Percentiles rank a stretch among this genome's conserved stretches.
phyloP scores from a whole-genome alignment of 2,329 filamentous ascomycete genomes.

The Trichoderma polysporum region DNA sequence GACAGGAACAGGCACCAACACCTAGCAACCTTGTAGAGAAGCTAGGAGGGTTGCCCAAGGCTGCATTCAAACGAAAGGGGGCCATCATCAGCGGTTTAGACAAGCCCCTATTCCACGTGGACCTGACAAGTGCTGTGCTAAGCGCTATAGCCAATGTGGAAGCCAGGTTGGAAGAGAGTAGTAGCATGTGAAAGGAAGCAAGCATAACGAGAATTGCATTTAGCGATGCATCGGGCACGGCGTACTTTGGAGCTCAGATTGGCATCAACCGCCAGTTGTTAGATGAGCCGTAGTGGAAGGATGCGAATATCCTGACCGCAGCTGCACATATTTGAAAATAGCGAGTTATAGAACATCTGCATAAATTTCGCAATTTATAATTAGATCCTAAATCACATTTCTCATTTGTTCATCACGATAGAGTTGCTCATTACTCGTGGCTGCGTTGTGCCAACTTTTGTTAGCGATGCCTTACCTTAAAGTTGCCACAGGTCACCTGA shows the following conservation, averaged over 20 bases:
- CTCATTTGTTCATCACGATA: neutral
- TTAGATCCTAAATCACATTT: neutral
- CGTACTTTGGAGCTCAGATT: neutral
- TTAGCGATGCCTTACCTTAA: neutral
- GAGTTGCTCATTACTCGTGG: neutral
- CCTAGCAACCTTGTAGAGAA: neutral
- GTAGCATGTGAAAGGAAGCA: neutral
- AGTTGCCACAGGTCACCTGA: conserved; percentile 25
- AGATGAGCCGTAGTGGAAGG: neutral
- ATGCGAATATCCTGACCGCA: neutral
- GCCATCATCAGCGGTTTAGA: conserved; percentile 83
- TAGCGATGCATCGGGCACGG: conserved; percentile 5
- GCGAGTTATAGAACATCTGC: neutral
- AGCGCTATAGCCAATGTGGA: conserved; percentile 80
- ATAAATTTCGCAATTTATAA: neutral
- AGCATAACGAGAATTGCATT: neutral
- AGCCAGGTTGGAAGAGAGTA: conserved; percentile 41
- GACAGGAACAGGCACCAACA: conserved; percentile 23
- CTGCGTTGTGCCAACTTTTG: neutral
- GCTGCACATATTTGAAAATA: neutral
- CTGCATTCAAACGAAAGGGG: conserved; percentile 44
- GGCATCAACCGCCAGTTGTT: neutral
- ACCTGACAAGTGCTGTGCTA: conserved; percentile 84
- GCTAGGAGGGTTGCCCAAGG: conserved; percentile 37
- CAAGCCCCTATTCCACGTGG: conserved; percentile 89